Percentiles rank a stretch among this genome's conserved stretches.
These are phyloP conservation scores for Bromus sterilis DNA, from an alignment of 176 grass and related monocot species.

Conservation along the genomic window DNA sequence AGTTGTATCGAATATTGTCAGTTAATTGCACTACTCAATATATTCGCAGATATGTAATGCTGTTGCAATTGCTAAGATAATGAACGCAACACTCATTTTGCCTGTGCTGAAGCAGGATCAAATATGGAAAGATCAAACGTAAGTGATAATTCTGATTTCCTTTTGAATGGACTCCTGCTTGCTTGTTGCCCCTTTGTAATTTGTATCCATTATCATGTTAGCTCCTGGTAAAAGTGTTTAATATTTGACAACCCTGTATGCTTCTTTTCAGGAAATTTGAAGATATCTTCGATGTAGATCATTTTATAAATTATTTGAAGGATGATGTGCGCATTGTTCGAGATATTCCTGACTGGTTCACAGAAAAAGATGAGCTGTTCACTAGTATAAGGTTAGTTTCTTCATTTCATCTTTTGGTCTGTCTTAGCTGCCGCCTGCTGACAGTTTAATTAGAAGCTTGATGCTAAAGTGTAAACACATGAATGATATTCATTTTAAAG, in stretches of 20 bases:
- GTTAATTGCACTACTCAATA: not conserved
- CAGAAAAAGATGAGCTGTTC: constrained; percentile 91
- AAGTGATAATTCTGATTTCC: constrained; percentile 12
- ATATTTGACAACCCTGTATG: constrained; percentile 12
- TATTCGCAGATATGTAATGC: constrained; percentile 92
- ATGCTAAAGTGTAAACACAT: not conserved
- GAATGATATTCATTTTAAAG: not conserved
- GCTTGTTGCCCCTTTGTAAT: not conserved
- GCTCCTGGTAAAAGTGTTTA: not conserved
- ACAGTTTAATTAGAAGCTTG: not conserved
- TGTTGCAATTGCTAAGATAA: constrained; percentile 98
- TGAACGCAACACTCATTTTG: constrained; percentile 89
- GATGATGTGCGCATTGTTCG: constrained; percentile 81
- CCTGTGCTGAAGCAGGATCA: constrained; percentile 98
- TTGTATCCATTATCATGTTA: not conserved
- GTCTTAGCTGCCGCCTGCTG: not conserved
- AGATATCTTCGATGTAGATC: constrained; percentile 97
- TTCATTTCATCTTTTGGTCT: constrained; percentile 6
- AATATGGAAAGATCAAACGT: constrained; percentile 99
- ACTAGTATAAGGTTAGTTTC: constrained; percentile 85
- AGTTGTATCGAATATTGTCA: not conserved
- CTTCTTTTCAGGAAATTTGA: constrained; percentile 83
- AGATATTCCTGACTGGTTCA: constrained; percentile 98
- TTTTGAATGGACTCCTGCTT: not conserved
- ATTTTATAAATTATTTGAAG: constrained; percentile 99